A percentile compares a stretch with the other conserved stretches of the same genome.
These are phyloP conservation scores for Rhizophora apiculata DNA, from an alignment of 345 rosid genomes.

Conservation along the genomic window DNA sequence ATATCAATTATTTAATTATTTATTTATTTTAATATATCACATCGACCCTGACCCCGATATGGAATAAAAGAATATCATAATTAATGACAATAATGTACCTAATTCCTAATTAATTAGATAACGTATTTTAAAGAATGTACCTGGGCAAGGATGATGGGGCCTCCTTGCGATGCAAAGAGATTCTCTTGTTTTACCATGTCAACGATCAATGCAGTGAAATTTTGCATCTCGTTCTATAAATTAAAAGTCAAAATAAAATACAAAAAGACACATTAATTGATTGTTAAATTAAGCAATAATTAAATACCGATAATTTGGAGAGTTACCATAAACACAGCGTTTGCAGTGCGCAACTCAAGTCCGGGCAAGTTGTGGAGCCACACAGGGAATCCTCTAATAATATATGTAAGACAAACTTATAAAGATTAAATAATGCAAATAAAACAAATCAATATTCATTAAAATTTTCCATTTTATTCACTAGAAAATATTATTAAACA, in stretches of 20 bases:
- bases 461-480: not conserved
- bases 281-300: not conserved
- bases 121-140: slow-evolving; percentile 11
- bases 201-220: slow-evolving; percentile 56
- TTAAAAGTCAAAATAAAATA: not conserved
- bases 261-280: not conserved
- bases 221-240: slow-evolving; percentile 68
- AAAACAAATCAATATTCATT: not conserved
- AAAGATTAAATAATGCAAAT: not conserved
- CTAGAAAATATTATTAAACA: too few species aligned
- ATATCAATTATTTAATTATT: not conserved
- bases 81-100: too few species aligned
- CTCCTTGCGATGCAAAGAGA: slow-evolving; percentile 77
- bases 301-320: too few species aligned
- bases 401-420: not conserved
- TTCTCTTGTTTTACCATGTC: slow-evolving; percentile 56
- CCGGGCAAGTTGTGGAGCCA: slow-evolving; percentile 16
- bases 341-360: slow-evolving; percentile 7
- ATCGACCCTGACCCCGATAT: too few species aligned
- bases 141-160: slow-evolving; percentile 75
- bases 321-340: slow-evolving; percentile 40
- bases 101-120: too few species aligned
- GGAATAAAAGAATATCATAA: too few species aligned
- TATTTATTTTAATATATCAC: not conserved
- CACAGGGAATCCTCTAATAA: slow-evolving; percentile 11